phyloP scores from a whole-genome alignment of 176 grass and related monocot species.

The Cenchrus purpureus region DNA sequence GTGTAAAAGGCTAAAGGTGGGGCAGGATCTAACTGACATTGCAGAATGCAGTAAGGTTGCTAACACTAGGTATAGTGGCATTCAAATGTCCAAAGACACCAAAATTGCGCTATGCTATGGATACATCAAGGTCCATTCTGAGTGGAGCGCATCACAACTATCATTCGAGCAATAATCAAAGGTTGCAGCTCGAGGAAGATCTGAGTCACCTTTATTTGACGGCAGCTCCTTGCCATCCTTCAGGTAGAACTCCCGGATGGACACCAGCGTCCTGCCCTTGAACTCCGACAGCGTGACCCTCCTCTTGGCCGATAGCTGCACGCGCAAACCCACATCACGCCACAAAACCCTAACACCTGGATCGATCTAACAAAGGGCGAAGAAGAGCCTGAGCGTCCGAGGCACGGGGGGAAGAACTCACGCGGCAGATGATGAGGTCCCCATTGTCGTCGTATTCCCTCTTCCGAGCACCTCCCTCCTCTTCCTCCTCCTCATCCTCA shows the following conservation, averaged over 20 bases:
- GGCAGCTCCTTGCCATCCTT: constrained; percentile 94
- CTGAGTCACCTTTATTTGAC: constrained; percentile 63
- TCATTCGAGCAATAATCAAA: constrained; percentile 1
- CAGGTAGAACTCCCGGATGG: constrained; percentile 76
- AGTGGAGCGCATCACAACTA: neutral
- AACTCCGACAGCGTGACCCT: constrained; percentile 85
- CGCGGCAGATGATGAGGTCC: constrained; percentile 83
- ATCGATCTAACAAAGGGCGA: constrained; percentile 8
- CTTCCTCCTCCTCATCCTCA: constrained; percentile 35
- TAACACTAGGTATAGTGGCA: neutral
- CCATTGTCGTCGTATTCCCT: constrained; percentile 76
- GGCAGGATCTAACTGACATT: neutral
- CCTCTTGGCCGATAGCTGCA: constrained; percentile 79
- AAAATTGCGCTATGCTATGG: neutral
- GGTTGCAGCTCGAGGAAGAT: constrained; percentile 5
- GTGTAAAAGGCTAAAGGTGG: neutral
- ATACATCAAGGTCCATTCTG: neutral
- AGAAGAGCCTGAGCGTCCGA: neutral
- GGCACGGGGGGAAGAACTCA: constrained; percentile 42
- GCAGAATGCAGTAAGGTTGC: constrained; percentile 20
- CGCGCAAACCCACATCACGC: constrained; percentile 28
- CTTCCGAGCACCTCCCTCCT: neutral
- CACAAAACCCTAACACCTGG: constrained; percentile 38
- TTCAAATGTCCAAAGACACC: neutral
- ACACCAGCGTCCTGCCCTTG: constrained; percentile 72